Conservation (phyloP, 1,284 basidiomycete species). For the Pyrrhoderma lamaoense region DNA sequence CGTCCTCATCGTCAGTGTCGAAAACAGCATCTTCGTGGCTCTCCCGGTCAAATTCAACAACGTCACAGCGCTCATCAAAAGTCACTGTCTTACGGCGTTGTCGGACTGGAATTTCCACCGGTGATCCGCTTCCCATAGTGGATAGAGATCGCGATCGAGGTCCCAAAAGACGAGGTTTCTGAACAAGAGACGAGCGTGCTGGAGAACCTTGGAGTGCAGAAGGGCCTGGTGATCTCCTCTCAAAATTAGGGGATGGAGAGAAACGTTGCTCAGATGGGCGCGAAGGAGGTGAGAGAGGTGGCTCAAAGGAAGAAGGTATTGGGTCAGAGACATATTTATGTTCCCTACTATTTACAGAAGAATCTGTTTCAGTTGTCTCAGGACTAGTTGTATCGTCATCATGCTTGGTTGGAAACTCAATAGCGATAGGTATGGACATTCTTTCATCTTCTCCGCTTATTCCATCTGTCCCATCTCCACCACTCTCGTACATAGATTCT, state of each 20-base stretch:
- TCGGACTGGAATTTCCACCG: conserved; percentile 29
- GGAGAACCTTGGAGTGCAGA: conserved; percentile 21
- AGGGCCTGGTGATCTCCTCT: conserved; percentile 10
- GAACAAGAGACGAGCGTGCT: conserved; percentile 65
- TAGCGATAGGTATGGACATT: conserved; percentile 7
- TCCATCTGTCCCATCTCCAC: background rate
- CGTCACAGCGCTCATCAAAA: conserved; percentile 80
- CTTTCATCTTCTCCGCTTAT: background rate
- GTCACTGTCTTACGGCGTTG: conserved; percentile 76
- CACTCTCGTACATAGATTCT: background rate
- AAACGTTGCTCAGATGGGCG: conserved; percentile 12
- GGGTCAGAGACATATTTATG: background rate
- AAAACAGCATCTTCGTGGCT: conserved; percentile 36
- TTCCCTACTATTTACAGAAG: conserved; percentile 10
- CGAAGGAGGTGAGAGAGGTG: background rate
- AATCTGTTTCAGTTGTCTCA: conserved; percentile 15
- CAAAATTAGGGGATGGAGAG: conserved; percentile 13
- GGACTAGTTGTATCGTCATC: conserved; percentile 10
- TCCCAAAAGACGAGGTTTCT: conserved; percentile 70
- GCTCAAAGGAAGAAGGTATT: background rate
- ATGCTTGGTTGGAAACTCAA: conserved; percentile 12
- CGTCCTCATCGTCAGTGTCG: conserved; percentile 41
- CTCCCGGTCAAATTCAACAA: conserved; percentile 76
- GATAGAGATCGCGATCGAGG: conserved; percentile 30
- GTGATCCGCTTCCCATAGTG: conserved; percentile 16